phyloP scores from a whole-genome alignment of 2,329 filamentous ascomycete species.

The Nothomitra cinnamomea region DNA sequence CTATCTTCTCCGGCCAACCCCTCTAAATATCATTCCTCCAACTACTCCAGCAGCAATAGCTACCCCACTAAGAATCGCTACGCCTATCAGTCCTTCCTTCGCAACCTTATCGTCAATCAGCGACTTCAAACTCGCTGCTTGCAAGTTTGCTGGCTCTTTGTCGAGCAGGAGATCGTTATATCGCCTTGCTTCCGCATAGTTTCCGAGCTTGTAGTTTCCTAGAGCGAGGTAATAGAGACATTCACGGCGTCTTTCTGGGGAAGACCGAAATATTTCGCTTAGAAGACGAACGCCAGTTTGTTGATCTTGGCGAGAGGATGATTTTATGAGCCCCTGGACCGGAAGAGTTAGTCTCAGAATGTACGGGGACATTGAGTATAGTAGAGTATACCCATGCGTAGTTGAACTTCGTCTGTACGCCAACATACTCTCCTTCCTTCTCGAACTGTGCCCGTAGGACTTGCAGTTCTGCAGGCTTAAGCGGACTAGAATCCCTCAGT shows the following conservation, averaged over 20 bases:
- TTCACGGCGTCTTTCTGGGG: slow-evolving; percentile 84
- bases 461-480: slow-evolving; percentile 81
- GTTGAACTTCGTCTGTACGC: slow-evolving; percentile 98
- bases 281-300: slow-evolving; percentile 88
- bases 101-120: slow-evolving; percentile 94
- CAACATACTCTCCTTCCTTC: slow-evolving; percentile 92
- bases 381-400: slow-evolving; percentile 69
- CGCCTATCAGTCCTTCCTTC: slow-evolving; percentile 82
- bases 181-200: slow-evolving; percentile 83
- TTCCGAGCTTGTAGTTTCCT: slow-evolving; percentile 95
- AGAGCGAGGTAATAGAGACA: slow-evolving; percentile 96
- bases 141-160: slow-evolving; percentile 79
- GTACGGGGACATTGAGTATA: background rate
- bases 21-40: slow-evolving; percentile 70
- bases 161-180: slow-evolving; percentile 91
- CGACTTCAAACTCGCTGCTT: slow-evolving; percentile 69
- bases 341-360: slow-evolving; percentile 3
- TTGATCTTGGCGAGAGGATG: slow-evolving; percentile 64
- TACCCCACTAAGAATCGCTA: slow-evolving; percentile 85
- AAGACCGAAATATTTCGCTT: slow-evolving; percentile 88
- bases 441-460: slow-evolving; percentile 90
- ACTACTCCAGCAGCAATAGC: slow-evolving; percentile 88
- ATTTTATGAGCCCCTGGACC: slow-evolving; percentile 80
- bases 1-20: slow-evolving; percentile 24
- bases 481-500: slow-evolving; percentile 38